phyloP scores from a whole-genome alignment of 371 early-diverging fungal genomes.

The Nosema granulosis region DNA sequence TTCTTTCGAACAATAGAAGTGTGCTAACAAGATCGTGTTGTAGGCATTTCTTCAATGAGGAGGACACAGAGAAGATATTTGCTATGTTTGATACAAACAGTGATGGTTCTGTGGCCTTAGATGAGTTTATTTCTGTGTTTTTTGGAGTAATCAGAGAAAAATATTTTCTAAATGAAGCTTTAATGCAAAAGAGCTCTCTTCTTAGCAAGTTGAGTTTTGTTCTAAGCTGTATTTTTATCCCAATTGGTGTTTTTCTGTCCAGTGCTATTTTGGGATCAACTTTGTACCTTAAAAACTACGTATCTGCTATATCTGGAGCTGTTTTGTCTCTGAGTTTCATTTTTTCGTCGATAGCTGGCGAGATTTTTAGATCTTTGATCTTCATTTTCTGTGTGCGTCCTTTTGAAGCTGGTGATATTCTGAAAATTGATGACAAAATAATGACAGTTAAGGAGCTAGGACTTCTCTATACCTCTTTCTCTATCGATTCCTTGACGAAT shows the following conservation, averaged over 20 bases:
- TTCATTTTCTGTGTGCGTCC: conserved; percentile 61
- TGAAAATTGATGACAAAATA: conserved; percentile 35
- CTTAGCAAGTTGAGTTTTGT: conserved; percentile 34
- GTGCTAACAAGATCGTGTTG: conserved; percentile 14
- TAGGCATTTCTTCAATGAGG: conserved; percentile 31
- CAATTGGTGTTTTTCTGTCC: conserved; percentile 9
- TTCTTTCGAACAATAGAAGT: conserved; percentile 6
- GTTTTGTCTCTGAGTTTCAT: conserved; percentile 45
- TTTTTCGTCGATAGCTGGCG: conserved; percentile 46
- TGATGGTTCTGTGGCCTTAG: conserved; percentile 21
- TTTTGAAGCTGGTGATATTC: conserved; percentile 62
- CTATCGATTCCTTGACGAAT: conserved; percentile 20
- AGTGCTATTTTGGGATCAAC: conserved; percentile 7
- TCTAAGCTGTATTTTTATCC: conserved; percentile 18
- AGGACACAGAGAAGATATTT: conserved; percentile 37
- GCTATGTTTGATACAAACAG: conserved; percentile 15
- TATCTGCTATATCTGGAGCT: conserved; percentile 28
- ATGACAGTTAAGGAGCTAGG: conserved; percentile 55
- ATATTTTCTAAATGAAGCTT: conserved; percentile 29
- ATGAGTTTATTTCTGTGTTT: conserved; percentile 42
- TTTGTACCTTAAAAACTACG: conserved; percentile 6
- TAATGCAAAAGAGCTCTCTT: conserved; percentile 45
- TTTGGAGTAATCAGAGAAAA: conserved; percentile 42
- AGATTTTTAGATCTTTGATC: conserved; percentile 49
- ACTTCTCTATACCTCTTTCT: conserved; percentile 50